Percentiles rank a stretch among this genome's conserved stretches.
Conservation (phyloP, 2,329 filamentous ascomycete species). For the Juglanconis oblonga region DNA sequence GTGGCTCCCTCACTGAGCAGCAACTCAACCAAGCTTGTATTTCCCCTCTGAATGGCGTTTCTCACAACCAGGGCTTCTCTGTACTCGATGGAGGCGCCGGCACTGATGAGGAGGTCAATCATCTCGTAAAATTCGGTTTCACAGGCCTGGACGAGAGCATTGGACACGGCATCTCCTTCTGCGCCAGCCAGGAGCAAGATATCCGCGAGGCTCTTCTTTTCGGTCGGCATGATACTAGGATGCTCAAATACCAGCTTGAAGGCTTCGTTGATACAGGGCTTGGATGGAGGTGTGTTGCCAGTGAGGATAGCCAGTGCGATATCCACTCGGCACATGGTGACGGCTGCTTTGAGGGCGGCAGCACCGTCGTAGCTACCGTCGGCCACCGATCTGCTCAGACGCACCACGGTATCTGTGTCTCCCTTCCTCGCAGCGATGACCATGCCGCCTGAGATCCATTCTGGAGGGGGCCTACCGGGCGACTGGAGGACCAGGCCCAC, state of each 20-base stretch:
- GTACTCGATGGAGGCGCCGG: constrained; percentile 54
- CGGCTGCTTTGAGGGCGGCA: constrained; percentile 49
- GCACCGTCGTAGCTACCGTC: constrained; percentile 51
- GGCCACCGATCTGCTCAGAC: constrained; percentile 50
- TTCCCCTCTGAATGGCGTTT: constrained; percentile 44
- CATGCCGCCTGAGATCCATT: constrained; percentile 48
- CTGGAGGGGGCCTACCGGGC: constrained; percentile 41
- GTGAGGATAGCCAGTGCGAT: constrained; percentile 54
- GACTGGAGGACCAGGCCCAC: constrained; percentile 48
- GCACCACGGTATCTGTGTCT: constrained; percentile 47
- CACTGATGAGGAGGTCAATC: constrained; percentile 49
- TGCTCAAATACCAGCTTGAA: constrained; percentile 47
- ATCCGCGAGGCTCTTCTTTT: constrained; percentile 52
- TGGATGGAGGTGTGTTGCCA: constrained; percentile 49
- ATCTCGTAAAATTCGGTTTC: constrained; percentile 51
- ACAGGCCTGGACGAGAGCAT: constrained; percentile 47
- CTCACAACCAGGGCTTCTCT: constrained; percentile 48
- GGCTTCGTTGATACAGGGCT: constrained; percentile 46
- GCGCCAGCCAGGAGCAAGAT: constrained; percentile 58
- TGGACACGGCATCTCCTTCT: constrained; percentile 46
- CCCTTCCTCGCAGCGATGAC: constrained; percentile 48
- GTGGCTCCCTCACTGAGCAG: constrained; percentile 43
- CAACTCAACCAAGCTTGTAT: constrained; percentile 44
- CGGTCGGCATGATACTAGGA: constrained; percentile 42
- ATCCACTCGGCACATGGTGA: constrained; percentile 48